Percentiles rank a stretch among this genome's conserved stretches.
These are phyloP conservation scores for Chytriomyces confervae DNA, from an alignment of 192 early-diverging fungal species.

Conservation along the genomic window DNA sequence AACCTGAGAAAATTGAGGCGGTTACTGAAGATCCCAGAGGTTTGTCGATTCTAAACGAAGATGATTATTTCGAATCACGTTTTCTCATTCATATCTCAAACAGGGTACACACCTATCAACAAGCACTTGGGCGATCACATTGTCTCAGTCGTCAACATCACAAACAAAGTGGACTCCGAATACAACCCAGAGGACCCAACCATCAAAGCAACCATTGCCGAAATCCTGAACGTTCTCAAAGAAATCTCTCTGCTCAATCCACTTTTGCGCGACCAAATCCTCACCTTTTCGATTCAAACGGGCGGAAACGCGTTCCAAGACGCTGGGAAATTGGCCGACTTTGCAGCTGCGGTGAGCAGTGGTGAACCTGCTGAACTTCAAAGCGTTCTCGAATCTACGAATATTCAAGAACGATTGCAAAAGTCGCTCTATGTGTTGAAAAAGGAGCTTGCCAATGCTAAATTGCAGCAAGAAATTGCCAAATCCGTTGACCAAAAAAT, in stretches of 20 bases:
- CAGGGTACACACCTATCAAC: slow-evolving; percentile 49
- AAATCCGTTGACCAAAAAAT: slow-evolving; percentile 99
- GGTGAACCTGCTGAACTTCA: slow-evolving; percentile 94
- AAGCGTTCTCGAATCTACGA: slow-evolving; percentile 85
- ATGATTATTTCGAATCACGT: too few species aligned
- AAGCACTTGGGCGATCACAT: slow-evolving; percentile 61
- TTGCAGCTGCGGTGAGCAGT: slow-evolving; percentile 93
- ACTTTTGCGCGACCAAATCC: slow-evolving; percentile 97
- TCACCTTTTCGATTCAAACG: slow-evolving; percentile 95
- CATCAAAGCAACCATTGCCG: slow-evolving; percentile 89
- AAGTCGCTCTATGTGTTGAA: slow-evolving; percentile 95
- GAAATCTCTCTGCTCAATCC: slow-evolving; percentile 95
- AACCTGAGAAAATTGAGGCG: too few species aligned
- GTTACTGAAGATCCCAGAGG: too few species aligned
- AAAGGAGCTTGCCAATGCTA: slow-evolving; percentile 96
- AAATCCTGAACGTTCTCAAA: slow-evolving; percentile 95
- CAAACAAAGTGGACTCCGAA: slow-evolving; percentile 82
- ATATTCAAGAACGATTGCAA: slow-evolving; percentile 92
- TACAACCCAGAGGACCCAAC: slow-evolving; percentile 86
- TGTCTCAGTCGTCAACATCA: slow-evolving; percentile 87
- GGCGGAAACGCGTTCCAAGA: slow-evolving; percentile 95
- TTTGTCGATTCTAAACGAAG: too few species aligned
- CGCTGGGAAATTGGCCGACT: slow-evolving; percentile 93
- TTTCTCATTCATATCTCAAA: too few species aligned
- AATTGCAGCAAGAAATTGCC: slow-evolving; percentile 96